Percentiles rank a stretch among this genome's conserved stretches.
These are phyloP conservation scores for Colletotrichum gigasporum DNA, from an alignment of 2,329 filamentous ascomycete species.

Conservation along the genomic window DNA sequence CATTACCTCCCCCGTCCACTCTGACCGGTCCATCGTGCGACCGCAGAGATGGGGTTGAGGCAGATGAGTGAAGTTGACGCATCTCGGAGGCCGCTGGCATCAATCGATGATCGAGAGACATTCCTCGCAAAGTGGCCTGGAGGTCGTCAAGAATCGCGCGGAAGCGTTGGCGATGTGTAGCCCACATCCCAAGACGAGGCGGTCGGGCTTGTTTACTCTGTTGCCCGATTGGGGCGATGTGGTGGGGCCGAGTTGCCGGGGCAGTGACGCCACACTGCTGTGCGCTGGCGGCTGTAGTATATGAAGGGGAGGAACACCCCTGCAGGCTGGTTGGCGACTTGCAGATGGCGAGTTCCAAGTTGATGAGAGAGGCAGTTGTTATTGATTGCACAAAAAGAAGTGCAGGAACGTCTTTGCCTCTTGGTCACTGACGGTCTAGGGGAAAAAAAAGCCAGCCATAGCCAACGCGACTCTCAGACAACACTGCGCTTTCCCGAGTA, in stretches of 20 bases:
- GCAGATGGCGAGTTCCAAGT: not conserved
- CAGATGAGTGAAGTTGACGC: conserved; percentile 67
- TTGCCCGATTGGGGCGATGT: conserved; percentile 29
- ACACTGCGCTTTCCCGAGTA: not conserved
- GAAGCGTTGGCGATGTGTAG: conserved; percentile 45
- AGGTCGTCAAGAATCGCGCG: conserved; percentile 50
- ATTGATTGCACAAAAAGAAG: not conserved
- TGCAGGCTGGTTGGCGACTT: not conserved
- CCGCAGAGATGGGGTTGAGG: conserved; percentile 81
- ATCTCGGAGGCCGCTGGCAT: conserved; percentile 52
- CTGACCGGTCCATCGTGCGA: conserved; percentile 74
- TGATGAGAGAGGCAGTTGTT: not conserved
- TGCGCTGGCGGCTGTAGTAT: conserved; percentile 14
- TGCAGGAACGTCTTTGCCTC: not conserved
- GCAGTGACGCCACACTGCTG: conserved; percentile 30
- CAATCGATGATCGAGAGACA: conserved; percentile 54
- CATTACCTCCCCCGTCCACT: conserved; percentile 76
- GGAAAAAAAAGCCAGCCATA: not conserved
- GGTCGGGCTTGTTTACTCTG: conserved; percentile 33
- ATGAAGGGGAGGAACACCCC: not conserved
- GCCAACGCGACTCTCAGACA: not conserved
- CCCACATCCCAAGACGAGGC: conserved; percentile 32
- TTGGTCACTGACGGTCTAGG: not conserved
- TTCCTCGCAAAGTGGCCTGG: conserved; percentile 49
- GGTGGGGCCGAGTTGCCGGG: conserved; percentile 34